Evolutionary conservation across 2,329 filamentous ascomycete genomes (phyloP), one percentile per base, ranked within the genome.

Genomic region (Chaetomium strumarium): DNA sequence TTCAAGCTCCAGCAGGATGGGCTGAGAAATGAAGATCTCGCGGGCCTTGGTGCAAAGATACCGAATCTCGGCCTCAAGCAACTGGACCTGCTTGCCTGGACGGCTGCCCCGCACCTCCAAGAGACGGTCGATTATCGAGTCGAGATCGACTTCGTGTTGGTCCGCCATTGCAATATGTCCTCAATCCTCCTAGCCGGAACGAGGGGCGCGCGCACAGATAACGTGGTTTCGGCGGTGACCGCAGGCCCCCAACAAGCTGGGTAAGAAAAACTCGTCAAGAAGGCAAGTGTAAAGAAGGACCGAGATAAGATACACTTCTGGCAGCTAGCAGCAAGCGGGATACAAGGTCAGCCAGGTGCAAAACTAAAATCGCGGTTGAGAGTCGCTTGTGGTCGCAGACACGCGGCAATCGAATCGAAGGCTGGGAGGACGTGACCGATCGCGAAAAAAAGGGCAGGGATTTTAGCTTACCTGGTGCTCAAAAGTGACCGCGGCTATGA

Each of bases 1-100:
- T 75, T 97, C 93, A 46, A 99, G 83, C 78, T 99, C 93, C 62
- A 99, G 84, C 63, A 99, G 79, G 67, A 97, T 97, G 62, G 93
- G 93, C 78, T 99, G 93, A 58, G 91, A 96, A 73, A 99, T 97
- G 79, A 99, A 97, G 67, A 99, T 97, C 78, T 99, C 93, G 62
- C 93, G 87, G 59, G 92, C 91, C 79, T 97, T 97, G 70, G 92
- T 96, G 83, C 93, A 99, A 61, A 99, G 83, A 74, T 84, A 96
- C 69, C 92, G 87, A 64, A 99, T 99, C 77, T 97, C 93, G 57
- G 89, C 85, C 74, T 99, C 93, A 62, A 96, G 79, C 63, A 99
- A 83, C 77, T 97, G 92, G 51, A 99, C 93, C 76, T 97, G 93
- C 79, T 99, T 99, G 66, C 93, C 93, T 53, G 93, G 93, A 68